Base-by-base conservation (phyloP, 768 basidiomycete species). In the Melanogaster broomeanus region DNA sequence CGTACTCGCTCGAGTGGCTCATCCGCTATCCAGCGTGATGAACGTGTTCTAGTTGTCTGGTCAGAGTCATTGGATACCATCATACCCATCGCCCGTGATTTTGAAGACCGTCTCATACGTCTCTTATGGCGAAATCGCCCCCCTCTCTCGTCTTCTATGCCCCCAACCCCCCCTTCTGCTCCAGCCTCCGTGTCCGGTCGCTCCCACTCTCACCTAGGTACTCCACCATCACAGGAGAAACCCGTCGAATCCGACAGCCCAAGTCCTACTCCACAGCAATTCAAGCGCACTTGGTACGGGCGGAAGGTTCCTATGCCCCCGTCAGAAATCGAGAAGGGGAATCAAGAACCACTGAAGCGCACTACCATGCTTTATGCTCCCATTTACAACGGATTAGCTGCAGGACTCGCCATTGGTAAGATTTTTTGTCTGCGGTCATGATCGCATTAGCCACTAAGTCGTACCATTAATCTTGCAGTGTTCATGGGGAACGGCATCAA, bases 21-120 rank as follows among this genome's bases (percentile, higher is more conserved):
- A 51, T 22, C 16, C 19, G 40, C 46, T 47, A 4, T 45, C 6
- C 56, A 88, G 87, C 82, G 91, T 41, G 87, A 92, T 65, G 92
- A 93, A 65, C 82, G 88, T 34, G 87, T 89, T 16, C 77, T 94
- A 48, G 80, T 93, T 54, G 83, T 93, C 56, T 94, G 91, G 91
- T 84, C 87, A 18, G 88, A 92, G 63, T 79, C 82, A 0, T 76
- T 93, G 40, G 88, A 92, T 62, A 78, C 77, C 57, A 88, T 94
- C 66, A 82, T 94, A 50, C 66, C 66, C 19, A 63, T 58, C 22
- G 68, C 68, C 16, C 68, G 76, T 53, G 79, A 81, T 56, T 78
- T 83, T 48, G 83, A 84, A 56, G 77, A 81, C 52, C 72, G 78
- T 45, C 78, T 84, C 65, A 81, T 84, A 58, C 74, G 74, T 46